Conservation (phyloP, 352 stramenopile species). For the Pythium folliculosum region DNA sequence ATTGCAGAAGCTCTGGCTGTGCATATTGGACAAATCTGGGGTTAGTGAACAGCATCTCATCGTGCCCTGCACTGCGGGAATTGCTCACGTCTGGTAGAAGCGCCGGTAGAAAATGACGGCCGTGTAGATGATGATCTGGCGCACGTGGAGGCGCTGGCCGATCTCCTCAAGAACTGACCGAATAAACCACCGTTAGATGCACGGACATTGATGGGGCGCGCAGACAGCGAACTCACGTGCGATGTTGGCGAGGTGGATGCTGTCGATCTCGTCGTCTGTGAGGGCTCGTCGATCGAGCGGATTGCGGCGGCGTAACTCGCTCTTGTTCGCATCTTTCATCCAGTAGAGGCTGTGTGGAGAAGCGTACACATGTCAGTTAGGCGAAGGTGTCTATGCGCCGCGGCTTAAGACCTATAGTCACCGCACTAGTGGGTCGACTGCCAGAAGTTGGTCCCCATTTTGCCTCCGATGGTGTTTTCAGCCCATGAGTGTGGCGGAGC, state of each 20-base stretch:
- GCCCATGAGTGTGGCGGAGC: no score
- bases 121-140: slow-evolving; percentile 91
- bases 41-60: not conserved
- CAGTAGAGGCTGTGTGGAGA: slow-evolving; percentile 66
- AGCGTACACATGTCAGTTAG: not conserved
- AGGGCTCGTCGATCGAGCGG: slow-evolving; percentile 73
- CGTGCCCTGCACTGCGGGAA: not conserved
- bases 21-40: not conserved
- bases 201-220: no score
- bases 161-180: slow-evolving; percentile 82
- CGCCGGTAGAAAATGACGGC: slow-evolving; percentile 89
- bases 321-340: slow-evolving; percentile 86
- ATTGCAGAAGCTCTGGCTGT: slow-evolving; percentile 89
- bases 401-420: not conserved
- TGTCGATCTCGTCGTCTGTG: slow-evolving; percentile 85
- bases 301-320: slow-evolving; percentile 79
- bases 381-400: no score
- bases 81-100: slow-evolving; percentile 85
- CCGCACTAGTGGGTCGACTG: slow-evolving; percentile 90
- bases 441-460: slow-evolving; percentile 90
- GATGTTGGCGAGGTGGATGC: slow-evolving; percentile 89
- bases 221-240: slow-evolving; percentile 40
- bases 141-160: slow-evolving; percentile 72
- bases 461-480: not conserved
- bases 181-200: not conserved